Conservation (phyloP, 352 stramenopile genomes). For the Phytophthora crassamura region DNA sequence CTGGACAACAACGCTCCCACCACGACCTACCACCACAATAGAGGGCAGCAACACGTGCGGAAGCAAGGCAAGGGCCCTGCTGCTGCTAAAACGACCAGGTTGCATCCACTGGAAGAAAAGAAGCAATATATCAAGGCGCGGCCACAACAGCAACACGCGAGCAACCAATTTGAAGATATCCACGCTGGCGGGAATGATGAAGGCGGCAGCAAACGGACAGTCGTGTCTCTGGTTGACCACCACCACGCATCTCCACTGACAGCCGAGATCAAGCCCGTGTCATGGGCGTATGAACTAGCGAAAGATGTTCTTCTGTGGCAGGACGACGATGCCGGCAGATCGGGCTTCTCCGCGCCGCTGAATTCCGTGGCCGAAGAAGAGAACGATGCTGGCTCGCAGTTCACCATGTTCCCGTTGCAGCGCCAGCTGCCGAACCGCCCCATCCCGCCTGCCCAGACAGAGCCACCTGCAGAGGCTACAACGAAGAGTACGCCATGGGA, state of each 20-base stretch:
- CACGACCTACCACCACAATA: slow-evolving; percentile 19
- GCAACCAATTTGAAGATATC: slow-evolving; percentile 40
- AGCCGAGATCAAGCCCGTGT: slow-evolving; percentile 67
- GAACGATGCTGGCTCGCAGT: slow-evolving; percentile 7
- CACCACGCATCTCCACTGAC: slow-evolving; percentile 42
- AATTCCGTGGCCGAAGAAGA: slow-evolving; percentile 34
- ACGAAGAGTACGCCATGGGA: slow-evolving; percentile 38
- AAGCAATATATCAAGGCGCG: slow-evolving; percentile 20
- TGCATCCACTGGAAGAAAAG: slow-evolving; percentile 31
- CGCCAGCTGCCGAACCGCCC: slow-evolving; percentile 35
- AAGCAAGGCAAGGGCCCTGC: slow-evolving; percentile 23
- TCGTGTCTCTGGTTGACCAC: slow-evolving; percentile 2
- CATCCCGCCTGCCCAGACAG: slow-evolving; percentile 12
- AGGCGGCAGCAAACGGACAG: neutral
- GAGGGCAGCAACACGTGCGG: slow-evolving; percentile 17
- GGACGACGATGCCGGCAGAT: slow-evolving; percentile 15
- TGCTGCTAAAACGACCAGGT: slow-evolving; percentile 24
- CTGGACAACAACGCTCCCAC: slow-evolving; percentile 13
- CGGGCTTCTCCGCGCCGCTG: slow-evolving; percentile 18
- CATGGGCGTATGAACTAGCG: slow-evolving; percentile 59
- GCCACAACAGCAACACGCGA: slow-evolving; percentile 10
- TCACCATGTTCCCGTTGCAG: slow-evolving; percentile 31
- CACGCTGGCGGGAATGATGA: slow-evolving; percentile 1
- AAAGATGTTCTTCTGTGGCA: slow-evolving; percentile 45
- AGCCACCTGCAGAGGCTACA: slow-evolving; percentile 1